Evolutionary conservation across 1,139 yeast genomes (phyloP).

Genomic region (Protomyces gravidus): DNA sequence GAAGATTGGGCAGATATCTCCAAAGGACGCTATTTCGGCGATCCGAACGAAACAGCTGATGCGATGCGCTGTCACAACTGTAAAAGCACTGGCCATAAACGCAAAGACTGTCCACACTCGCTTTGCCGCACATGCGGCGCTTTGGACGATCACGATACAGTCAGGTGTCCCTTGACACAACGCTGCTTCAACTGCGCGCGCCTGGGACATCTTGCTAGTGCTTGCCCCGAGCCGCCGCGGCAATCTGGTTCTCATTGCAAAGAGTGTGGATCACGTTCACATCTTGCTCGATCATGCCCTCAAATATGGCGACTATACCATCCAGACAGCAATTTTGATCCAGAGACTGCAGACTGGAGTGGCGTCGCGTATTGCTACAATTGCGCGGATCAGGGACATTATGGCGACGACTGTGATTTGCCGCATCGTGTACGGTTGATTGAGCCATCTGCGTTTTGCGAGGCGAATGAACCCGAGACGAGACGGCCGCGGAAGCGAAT

Average conservation of each 20-base stretch:
- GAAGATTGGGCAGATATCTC: constrained; percentile 16
- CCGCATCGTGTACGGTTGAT: constrained; percentile 24
- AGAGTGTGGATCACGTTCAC: constrained; percentile 25
- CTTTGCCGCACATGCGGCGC: constrained; percentile 31
- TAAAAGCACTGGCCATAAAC: constrained; percentile 27
- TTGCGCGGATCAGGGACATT: constrained; percentile 29
- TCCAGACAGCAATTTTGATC: constrained; percentile 9
- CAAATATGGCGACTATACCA: constrained; percentile 30
- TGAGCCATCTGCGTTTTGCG: constrained; percentile 30
- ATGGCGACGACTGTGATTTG: constrained; percentile 29
- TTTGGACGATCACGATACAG: constrained; percentile 28
- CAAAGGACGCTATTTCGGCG: constrained; percentile 30
- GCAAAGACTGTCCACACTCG: constrained; percentile 19
- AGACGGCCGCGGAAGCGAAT: neutral
- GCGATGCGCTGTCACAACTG: constrained; percentile 28
- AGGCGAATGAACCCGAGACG: constrained; percentile 29
- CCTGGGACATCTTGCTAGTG: constrained; percentile 26
- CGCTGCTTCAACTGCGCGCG: constrained; percentile 29
- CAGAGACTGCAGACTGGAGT: constrained; percentile 8
- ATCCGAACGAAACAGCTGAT: constrained; percentile 2
- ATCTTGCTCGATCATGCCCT: constrained; percentile 28
- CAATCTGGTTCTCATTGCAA: constrained; percentile 23
- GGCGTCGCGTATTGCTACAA: constrained; percentile 28
- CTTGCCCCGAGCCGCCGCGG: constrained; percentile 28
- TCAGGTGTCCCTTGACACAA: constrained; percentile 28